Percentiles rank a stretch among this genome's conserved stretches.
Evolutionary conservation across 1,284 basidiomycete species (phyloP).

Genomic region (Puccinia horiana): DNA sequence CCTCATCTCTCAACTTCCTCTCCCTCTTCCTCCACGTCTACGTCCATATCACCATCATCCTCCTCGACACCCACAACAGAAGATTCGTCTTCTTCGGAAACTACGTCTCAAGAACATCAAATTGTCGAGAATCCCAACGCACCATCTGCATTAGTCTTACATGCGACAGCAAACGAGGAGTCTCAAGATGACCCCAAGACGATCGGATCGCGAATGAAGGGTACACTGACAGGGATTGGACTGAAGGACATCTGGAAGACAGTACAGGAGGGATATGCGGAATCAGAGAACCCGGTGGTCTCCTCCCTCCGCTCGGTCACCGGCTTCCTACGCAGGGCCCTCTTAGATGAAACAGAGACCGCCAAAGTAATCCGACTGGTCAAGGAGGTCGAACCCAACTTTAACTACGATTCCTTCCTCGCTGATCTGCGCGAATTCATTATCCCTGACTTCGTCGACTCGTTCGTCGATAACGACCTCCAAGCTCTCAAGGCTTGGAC

Average conservation of each 20-base stretch:
- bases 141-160: conserved; percentile 76
- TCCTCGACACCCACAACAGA: conserved; percentile 52
- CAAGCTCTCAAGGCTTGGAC: conserved; percentile 88
- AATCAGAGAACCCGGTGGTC: conserved; percentile 89
- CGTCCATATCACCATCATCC: neutral
- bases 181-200: conserved; percentile 60
- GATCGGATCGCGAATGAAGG: conserved; percentile 65
- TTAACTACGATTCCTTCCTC: conserved; percentile 82
- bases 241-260: conserved; percentile 52
- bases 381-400: conserved; percentile 81
- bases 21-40: neutral
- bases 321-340: conserved; percentile 76
- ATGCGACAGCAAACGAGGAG: conserved; percentile 77
- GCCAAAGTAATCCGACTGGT: conserved; percentile 87
- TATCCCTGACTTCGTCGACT: conserved; percentile 94
- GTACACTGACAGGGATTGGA: conserved; percentile 60
- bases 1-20: neutral
- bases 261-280: conserved; percentile 73
- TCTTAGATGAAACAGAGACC: conserved; percentile 94
- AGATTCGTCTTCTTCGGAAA: conserved; percentile 51
- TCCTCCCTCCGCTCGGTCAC: conserved; percentile 79
- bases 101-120: conserved; percentile 55
- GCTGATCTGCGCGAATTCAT: conserved; percentile 94
- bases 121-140: conserved; percentile 67
- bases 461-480: conserved; percentile 84